Evolutionary conservation across 2,329 filamentous ascomycete genomes (phyloP), one percentile per base, ranked within the genome.

Genomic region (Westerdykella aurantiaca): DNA sequence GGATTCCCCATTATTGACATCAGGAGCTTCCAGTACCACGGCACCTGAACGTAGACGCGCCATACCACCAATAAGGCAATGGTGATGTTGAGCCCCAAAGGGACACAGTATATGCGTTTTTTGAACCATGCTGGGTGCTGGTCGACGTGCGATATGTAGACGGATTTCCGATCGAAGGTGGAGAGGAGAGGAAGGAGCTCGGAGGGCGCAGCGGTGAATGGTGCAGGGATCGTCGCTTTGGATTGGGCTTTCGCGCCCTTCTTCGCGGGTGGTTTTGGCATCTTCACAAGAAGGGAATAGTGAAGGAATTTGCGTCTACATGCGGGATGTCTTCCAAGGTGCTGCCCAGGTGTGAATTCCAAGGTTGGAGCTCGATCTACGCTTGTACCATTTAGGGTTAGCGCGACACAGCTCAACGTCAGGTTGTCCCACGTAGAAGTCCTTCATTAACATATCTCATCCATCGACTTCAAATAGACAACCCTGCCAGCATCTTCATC

Each of bases 101-200:
- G 88, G 1, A 95, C 82, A 38, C 81, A 58, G 69, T 95, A 96
- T 57, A 94, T 85, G 59, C 87, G 85, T 63, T 80, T 80, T 70
- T 96, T 96, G 69, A 90, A 81, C 22, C 76, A 74, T 16, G 70
- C 68, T 0, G 83, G 81, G 49, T 85, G 82, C 47, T 69, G 71
- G 73, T 96, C 90, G 67, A 95, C 74, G 72, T 95, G 89, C 23
- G 85, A 77, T 58, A 96, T 79, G 76, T 96, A 95, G 63, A 95
- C 77, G 66, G 87, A 81, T 44, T 78, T 70, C 44, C 78, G 73
- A 46, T 81, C 77, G 47, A 95, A 81, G 35, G 74, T 77, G 31
- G 77, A 70, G 59, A 86, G 75, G 63, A 95, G 83, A 10, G 82
- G 77, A 40, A 75, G 57, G 42, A 95, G 77, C 25, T 75, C 73